These are phyloP conservation scores for Alternaria hordeiaustralica DNA, from an alignment of 2,329 filamentous ascomycete genomes.

Conservation along the genomic window DNA sequence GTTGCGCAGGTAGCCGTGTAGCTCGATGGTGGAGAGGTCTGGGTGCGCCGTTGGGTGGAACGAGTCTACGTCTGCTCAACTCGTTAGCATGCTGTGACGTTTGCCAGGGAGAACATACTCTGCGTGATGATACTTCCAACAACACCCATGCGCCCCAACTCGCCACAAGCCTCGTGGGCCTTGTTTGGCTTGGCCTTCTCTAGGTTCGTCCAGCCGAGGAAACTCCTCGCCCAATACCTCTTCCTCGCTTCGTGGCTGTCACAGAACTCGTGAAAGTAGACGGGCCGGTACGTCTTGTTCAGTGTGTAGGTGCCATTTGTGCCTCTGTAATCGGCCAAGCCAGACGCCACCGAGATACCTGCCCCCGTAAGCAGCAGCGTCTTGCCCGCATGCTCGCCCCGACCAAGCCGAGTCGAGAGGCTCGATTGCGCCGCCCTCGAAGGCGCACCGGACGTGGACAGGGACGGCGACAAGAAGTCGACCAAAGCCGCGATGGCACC, in stretches of 20 bases:
- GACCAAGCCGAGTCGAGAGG: constrained; percentile 4
- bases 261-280: constrained; percentile 91
- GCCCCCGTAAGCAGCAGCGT: constrained; percentile 79
- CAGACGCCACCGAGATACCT: constrained; percentile 91
- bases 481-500: constrained; percentile 80
- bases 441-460: constrained; percentile 21
- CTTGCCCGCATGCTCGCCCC: constrained; percentile 52
- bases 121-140: constrained; percentile 85
- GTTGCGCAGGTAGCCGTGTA: constrained; percentile 88
- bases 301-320: constrained; percentile 88
- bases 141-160: constrained; percentile 74
- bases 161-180: constrained; percentile 77
- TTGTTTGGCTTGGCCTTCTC: constrained; percentile 79
- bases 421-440: constrained; percentile 5
- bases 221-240: constrained; percentile 94
- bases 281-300: constrained; percentile 88
- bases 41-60: constrained; percentile 85
- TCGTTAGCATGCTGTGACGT: constrained; percentile 2
- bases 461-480: constrained; percentile 70
- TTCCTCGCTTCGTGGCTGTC: constrained; percentile 82
- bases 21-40: constrained; percentile 74
- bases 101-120: constrained; percentile 53
- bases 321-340: constrained; percentile 91
- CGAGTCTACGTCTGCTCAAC: constrained; percentile 76
- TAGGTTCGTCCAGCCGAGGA: constrained; percentile 87